Evolutionary conservation across 495 filamentous ascomycete species (phyloP).

Genomic region (Friedmanniomyces simplex): DNA sequence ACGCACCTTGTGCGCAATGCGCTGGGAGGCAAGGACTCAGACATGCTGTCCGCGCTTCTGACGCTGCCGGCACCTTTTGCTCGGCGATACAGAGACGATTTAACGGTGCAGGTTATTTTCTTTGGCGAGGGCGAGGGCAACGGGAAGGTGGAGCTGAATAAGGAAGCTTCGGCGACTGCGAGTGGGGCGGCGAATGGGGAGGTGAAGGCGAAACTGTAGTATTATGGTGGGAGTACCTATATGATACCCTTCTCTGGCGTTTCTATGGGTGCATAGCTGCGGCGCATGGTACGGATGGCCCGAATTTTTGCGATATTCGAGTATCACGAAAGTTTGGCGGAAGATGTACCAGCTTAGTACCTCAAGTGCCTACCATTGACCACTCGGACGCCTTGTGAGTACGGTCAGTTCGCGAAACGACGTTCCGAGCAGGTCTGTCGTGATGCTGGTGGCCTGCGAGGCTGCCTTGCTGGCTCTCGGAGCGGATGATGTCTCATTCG

Average conservation of each 20-base stretch:
- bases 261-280: background rate
- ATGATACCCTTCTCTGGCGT: background rate
- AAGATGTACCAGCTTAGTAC: too few relatives aligned
- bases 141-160: conserved; percentile 69
- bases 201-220: conserved; percentile 17
- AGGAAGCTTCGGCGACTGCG: conserved; percentile 62
- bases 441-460: too few relatives aligned
- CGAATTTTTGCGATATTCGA: too few relatives aligned
- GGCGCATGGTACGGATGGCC: background rate
- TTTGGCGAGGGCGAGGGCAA: conserved; percentile 68
- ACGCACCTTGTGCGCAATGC: conserved; percentile 95
- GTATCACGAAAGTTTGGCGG: too few relatives aligned
- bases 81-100: conserved; percentile 81
- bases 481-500: too few relatives aligned
- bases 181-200: conserved; percentile 8
- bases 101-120: conserved; percentile 98
- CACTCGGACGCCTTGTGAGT: too few relatives aligned
- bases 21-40: conserved; percentile 82
- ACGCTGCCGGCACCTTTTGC: conserved; percentile 87
- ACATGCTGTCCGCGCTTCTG: conserved; percentile 88
- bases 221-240: background rate
- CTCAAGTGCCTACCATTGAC: too few relatives aligned
- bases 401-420: too few relatives aligned
- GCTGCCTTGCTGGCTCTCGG: too few relatives aligned
- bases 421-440: too few relatives aligned